Conservation (phyloP, 331 rosid species). For the Rhamnella rubrinervis region DNA sequence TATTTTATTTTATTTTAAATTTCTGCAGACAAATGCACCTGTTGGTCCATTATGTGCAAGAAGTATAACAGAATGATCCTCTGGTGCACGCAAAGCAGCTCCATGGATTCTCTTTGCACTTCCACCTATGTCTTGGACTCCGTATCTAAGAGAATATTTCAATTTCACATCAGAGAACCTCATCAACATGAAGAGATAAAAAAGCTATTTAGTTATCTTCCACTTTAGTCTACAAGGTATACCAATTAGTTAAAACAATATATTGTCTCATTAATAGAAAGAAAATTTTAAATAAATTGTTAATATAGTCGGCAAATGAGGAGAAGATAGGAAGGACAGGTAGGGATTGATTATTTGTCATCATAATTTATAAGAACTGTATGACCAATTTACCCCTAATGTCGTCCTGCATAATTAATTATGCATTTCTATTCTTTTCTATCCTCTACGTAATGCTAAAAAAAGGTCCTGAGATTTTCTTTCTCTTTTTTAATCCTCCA, state of each 20-base stretch:
- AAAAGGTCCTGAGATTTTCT: background rate
- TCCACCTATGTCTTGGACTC: constrained; percentile 66
- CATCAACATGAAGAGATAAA: background rate
- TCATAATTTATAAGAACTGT: background rate
- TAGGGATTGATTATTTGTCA: background rate
- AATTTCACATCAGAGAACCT: background rate
- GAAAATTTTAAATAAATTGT: no score
- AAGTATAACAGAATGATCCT: constrained; percentile 64
- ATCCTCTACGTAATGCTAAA: background rate
- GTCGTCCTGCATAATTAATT: background rate
- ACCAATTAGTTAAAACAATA: no score
- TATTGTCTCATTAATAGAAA: no score
- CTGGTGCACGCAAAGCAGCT: constrained; percentile 66
- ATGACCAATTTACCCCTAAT: background rate
- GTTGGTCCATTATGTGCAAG: constrained; percentile 96
- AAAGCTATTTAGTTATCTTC: no score
- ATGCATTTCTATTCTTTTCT: background rate
- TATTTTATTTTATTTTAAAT: background rate
- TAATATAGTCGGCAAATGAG: no score
- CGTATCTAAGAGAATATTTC: constrained; percentile 57
- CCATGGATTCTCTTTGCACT: constrained; percentile 77
- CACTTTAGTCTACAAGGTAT: no score
- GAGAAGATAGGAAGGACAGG: background rate
- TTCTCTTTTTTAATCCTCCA: background rate
- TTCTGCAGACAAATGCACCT: constrained; percentile 42